A percentile compares a stretch with the other conserved stretches of the same genome.
Conservation (phyloP, 768 basidiomycete genomes). For the Xanthoconium stramineum region DNA sequence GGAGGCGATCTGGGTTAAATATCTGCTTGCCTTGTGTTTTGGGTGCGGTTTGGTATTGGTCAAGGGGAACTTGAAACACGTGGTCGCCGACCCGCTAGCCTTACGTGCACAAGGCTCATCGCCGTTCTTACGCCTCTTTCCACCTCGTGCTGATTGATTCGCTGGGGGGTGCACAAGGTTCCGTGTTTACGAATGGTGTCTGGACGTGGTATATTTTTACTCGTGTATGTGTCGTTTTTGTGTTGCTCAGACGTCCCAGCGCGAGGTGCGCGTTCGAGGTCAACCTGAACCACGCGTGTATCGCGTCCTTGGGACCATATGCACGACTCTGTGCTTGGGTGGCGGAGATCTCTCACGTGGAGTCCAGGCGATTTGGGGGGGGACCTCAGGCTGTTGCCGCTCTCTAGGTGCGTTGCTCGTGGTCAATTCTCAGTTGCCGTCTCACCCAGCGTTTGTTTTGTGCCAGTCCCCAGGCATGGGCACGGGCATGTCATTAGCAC, state of each 20-base stretch:
- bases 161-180: slow-evolving; percentile 3
- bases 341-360: not conserved
- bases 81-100: not conserved
- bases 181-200: not conserved
- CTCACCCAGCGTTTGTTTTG: not conserved
- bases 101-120: no score
- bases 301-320: not conserved
- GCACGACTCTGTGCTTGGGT: not conserved
- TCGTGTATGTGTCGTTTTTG: not conserved
- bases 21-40: slow-evolving; percentile 29
- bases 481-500: no score
- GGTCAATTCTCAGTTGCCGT: not conserved
- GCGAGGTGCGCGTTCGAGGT: not conserved
- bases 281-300: not conserved
- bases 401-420: not conserved
- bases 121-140: no score
- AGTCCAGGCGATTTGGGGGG: not conserved
- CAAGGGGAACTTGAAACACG: slow-evolving; percentile 16
- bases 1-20: slow-evolving; percentile 24
- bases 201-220: not conserved
- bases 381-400: not conserved
- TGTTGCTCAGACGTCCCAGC: not conserved
- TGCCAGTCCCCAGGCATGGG: no score
- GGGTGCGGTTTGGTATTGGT: slow-evolving; percentile 15
- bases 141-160: no score